Evolutionary conservation across 148 eudicot species (phyloP), one percentile per base, ranked within the genome.

Genomic region (Fagopyrum homotropicum): DNA sequence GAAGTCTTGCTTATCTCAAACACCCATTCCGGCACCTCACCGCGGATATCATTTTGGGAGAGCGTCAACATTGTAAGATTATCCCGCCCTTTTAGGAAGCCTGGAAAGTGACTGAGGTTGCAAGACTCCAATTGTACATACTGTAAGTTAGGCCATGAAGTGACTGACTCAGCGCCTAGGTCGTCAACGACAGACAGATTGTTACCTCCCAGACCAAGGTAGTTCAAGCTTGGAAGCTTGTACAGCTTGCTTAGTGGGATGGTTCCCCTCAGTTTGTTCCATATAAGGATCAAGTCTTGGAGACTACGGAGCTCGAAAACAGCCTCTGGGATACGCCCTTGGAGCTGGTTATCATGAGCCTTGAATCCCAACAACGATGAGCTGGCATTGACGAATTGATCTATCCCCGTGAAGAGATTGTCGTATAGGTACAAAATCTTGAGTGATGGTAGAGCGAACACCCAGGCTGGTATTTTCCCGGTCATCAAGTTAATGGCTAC

Each of bases 381-480:
- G 29, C 6, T 16, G 17, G n/a, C 6, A 54, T 5, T 4, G 59
- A 14, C 59, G 17, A 15, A 54, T 54, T 54, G 7, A 54, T 14
- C 59, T 54, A 54, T 54, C 59, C 75, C 63, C 0, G 10, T 52
- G 61, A 71, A 45, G 2, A 17, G 63, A n/a, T 73, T 73, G 1
- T 15, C n/a, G 0, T 51, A 4, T 2, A 82, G n/a, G 47, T 17
- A 0, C 44, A 82, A 17, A 3, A 0, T 0, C 7, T 7, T 0
- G 48, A 72, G 40, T 2, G 72, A 72, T 10, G 79, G 75, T 7
- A 72, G 79, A 66, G 66, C 19, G 48, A 78, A 81, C 17, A 81
- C 14, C 81, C 79, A 75, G 6, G 84, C 14, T 26, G 84, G 81
- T 61, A 81, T 72, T 15, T 22, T 49, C 46, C 84, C 81, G 45